Evolutionary conservation across 768 basidiomycete genomes (phyloP).

Genomic region (Coprinopsis cinerea): DNA sequence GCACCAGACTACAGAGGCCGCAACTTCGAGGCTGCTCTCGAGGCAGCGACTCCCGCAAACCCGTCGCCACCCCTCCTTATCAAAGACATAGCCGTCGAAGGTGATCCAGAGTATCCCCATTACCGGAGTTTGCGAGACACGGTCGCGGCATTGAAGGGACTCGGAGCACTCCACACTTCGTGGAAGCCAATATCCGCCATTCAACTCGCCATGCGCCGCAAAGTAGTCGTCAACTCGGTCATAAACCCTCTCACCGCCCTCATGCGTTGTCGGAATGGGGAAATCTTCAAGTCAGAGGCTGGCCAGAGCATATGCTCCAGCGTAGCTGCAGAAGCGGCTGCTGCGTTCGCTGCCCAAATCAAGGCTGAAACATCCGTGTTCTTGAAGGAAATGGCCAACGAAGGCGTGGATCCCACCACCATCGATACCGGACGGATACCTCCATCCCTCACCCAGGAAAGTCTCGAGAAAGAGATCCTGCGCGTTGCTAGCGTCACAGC

Average conservation of each 20-base stretch:
- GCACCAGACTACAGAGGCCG: conserved; percentile 60
- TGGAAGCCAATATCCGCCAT: conserved; percentile 66
- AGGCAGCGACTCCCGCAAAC: conserved; percentile 18
- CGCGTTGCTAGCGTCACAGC: conserved; percentile 53
- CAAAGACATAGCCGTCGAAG: conserved; percentile 42
- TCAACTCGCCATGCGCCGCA: conserved; percentile 66
- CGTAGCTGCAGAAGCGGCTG: conserved; percentile 70
- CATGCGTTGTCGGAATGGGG: conserved; percentile 75
- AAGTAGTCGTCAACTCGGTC: conserved; percentile 74
- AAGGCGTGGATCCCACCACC: conserved; percentile 21
- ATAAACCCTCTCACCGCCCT: conserved; percentile 87
- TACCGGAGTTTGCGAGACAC: conserved; percentile 66
- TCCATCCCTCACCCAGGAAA: conserved; percentile 33
- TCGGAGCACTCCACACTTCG: conserved; percentile 49
- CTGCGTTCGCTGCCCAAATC: conserved; percentile 49
- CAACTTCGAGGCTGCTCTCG: conserved; percentile 54
- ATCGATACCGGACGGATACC: conserved; percentile 37
- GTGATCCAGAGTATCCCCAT: conserved; percentile 32
- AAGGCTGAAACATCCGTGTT: conserved; percentile 34
- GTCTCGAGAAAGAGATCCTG: conserved; percentile 51
- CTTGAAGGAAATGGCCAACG: conserved; percentile 23
- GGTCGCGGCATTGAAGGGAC: conserved; percentile 52
- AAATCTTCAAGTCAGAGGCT: conserved; percentile 44
- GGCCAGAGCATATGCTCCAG: conserved; percentile 39
- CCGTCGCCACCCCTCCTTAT: conserved; percentile 35